Evolutionary conservation across 352 stramenopile genomes (phyloP), one percentile per base, ranked within the genome.

Genomic region (Plasmopara halstedii): DNA sequence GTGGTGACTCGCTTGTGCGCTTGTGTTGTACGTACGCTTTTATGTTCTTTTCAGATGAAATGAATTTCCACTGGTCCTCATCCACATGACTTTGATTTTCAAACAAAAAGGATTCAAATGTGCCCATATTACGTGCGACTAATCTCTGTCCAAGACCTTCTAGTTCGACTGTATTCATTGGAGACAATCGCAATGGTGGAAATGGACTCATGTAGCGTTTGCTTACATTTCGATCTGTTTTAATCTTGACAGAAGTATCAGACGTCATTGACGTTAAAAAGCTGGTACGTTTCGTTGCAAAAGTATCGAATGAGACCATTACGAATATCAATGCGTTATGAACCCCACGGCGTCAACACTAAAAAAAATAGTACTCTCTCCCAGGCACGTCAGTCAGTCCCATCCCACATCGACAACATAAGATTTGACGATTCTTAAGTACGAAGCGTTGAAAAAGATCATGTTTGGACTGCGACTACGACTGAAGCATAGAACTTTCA

Each of bases 191-290:
- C 37, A 74, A 56, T 19, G 61, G 50, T 8, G 64, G 37, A 34
- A 74, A 74, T 21, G 64, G 64, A 53, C 53, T 63, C 25, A 34
- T 40, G 45, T 57, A 53, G 14, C 43, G 42, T 43, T 68, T 60
- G 2, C n/a, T 40, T 38, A 63, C 48, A 15, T 43, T 52, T 34
- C 36, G 27, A 21, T 49, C 39, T 27, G 55, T 53, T 20, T 33
- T 41, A 10, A 49, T 35, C 6, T 29, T 14, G 26, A 29, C 46
- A 3, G 46, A 51, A 38, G 34, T 19, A 18, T 4, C 40, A 20
- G 31, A 4, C 31, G 15, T 35, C 6, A 14, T 35, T 10, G 33
- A 55, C 11, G 23, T 22, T 10, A 36, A 39, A 0, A 41, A 58
- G 15, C 50, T 38, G 15, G 22, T 31, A 32, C 46, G 45, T 15